phyloP scores from a whole-genome alignment of 371 early-diverging fungal genomes.

The Mucor mucedo region DNA sequence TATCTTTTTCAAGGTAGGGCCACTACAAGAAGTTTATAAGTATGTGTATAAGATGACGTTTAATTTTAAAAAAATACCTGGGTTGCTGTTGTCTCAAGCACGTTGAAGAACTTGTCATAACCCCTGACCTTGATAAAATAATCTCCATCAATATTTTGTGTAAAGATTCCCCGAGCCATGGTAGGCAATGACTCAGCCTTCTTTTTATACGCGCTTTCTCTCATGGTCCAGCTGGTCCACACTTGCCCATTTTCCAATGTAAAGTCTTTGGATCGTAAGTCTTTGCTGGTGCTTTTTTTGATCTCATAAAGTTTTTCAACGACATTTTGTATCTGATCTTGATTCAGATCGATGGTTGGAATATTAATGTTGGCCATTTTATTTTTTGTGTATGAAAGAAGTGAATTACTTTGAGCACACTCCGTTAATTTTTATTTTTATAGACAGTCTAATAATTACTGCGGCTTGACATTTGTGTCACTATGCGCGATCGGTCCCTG shows the following conservation, averaged over 20 bases:
- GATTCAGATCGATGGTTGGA: slow-evolving; percentile 12
- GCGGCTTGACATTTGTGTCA: too few relatives aligned
- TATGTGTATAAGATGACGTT: not conserved
- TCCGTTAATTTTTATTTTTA: too few relatives aligned
- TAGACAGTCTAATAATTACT: too few relatives aligned
- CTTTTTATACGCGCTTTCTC: slow-evolving; percentile 62
- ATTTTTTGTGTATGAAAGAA: not conserved
- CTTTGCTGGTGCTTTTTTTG: slow-evolving; percentile 17
- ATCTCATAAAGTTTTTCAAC: slow-evolving; percentile 25
- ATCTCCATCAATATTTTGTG: slow-evolving; percentile 35
- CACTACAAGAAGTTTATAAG: slow-evolving; percentile 35
- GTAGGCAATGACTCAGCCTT: slow-evolving; percentile 66
- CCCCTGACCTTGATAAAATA: slow-evolving; percentile 79
- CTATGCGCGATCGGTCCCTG: too few relatives aligned
- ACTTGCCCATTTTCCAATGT: slow-evolving; percentile 20
- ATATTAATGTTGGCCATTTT: slow-evolving; percentile 15
- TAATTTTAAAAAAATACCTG: slow-evolving; percentile 26
- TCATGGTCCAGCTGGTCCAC: slow-evolving; percentile 53
- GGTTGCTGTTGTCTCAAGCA: slow-evolving; percentile 66
- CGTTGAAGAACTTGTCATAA: slow-evolving; percentile 96
- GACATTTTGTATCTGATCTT: slow-evolving; percentile 18
- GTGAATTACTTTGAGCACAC: too few relatives aligned
- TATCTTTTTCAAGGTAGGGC: slow-evolving; percentile 62
- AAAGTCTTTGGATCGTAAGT: slow-evolving; percentile 34
- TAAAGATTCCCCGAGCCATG: slow-evolving; percentile 86